Evolutionary conservation across 1,139 yeast species (phyloP).

Genomic region (Candida albicans): DNA sequence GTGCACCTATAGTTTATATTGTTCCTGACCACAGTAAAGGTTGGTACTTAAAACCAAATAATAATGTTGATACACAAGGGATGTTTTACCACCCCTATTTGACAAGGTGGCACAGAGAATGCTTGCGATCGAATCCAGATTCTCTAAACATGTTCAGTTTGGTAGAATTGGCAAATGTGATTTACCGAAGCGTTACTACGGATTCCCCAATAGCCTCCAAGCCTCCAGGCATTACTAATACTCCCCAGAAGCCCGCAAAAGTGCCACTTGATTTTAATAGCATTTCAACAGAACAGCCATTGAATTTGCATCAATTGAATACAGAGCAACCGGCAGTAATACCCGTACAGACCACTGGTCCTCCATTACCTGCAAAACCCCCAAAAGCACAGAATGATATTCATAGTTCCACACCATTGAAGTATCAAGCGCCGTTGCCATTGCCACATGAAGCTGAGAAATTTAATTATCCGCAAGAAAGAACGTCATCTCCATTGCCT

Average conservation of each 20-base stretch:
- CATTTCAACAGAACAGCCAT: conserved; percentile 1
- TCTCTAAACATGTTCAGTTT: conserved; percentile 31
- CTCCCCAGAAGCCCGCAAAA: conserved; percentile 26
- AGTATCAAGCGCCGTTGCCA: conserved; percentile 37
- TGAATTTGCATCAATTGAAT: not conserved
- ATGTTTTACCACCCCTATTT: conserved; percentile 68
- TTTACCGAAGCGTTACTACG: conserved; percentile 41
- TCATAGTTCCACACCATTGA: conserved; percentile 23
- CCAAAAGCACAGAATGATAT: conserved; percentile 6
- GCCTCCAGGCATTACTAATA: conserved; percentile 5
- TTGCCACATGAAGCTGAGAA: conserved; percentile 22
- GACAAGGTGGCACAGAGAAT: conserved; percentile 52
- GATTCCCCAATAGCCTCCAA: conserved; percentile 30
- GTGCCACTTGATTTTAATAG: conserved; percentile 12
- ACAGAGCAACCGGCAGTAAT: not conserved
- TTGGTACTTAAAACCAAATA: conserved; percentile 54
- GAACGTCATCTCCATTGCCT: conserved; percentile 3
- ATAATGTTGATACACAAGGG: conserved; percentile 74
- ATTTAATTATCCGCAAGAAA: conserved; percentile 6
- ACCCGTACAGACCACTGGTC: conserved; percentile 21
- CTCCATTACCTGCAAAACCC: conserved; percentile 49
- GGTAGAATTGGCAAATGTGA: conserved; percentile 32
- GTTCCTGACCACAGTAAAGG: conserved; percentile 46
- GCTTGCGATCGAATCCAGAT: conserved; percentile 13
- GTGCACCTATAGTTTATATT: conserved; percentile 64